Percentiles rank a stretch among this genome's conserved stretches.
Evolutionary conservation across 1,139 yeast genomes (phyloP).

Genomic region (Diutina ranongensis): DNA sequence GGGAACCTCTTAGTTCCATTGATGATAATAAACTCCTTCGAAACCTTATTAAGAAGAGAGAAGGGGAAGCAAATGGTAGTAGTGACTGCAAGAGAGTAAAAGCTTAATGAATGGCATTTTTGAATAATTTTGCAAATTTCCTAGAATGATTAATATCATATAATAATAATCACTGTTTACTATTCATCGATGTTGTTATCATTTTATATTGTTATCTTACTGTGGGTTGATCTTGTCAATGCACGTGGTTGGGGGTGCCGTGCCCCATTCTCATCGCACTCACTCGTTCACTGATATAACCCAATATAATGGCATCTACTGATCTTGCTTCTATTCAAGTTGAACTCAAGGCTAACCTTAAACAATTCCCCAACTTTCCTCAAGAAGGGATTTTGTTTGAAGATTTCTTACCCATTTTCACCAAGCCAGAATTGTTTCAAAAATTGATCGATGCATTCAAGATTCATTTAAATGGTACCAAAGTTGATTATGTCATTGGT

Average conservation of each 20-base stretch:
- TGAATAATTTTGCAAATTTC: neutral
- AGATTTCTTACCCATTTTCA: constrained; percentile 90
- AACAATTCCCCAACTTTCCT: constrained; percentile 90
- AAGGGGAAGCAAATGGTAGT: neutral
- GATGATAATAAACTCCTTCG: constrained; percentile 47
- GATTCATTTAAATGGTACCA: constrained; percentile 52
- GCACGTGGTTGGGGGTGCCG: too few relatives aligned
- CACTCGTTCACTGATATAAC: neutral
- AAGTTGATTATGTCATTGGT: constrained; percentile 85
- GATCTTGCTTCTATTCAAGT: constrained; percentile 21
- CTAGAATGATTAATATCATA: neutral
- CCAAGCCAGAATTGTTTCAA: constrained; percentile 69
- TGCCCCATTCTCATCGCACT: neutral
- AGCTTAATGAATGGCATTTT: neutral
- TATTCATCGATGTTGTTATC: too few relatives aligned
- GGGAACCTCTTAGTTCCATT: constrained; percentile 25
- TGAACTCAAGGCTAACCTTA: constrained; percentile 54
- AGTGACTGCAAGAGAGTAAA: too few relatives aligned
- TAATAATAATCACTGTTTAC: too few relatives aligned
- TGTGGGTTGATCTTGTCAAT: too few relatives aligned
- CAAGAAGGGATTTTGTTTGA: constrained; percentile 86
- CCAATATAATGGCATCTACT: neutral
- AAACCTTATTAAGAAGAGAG: constrained; percentile 40
- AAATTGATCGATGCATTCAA: constrained; percentile 74
- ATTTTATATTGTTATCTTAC: too few relatives aligned